A percentile compares a stretch with the other conserved stretches of the same genome.
These are phyloP conservation scores for Cryptosporidium meleagridis DNA, from an alignment of 169 alveolate genomes.

Conservation along the genomic window DNA sequence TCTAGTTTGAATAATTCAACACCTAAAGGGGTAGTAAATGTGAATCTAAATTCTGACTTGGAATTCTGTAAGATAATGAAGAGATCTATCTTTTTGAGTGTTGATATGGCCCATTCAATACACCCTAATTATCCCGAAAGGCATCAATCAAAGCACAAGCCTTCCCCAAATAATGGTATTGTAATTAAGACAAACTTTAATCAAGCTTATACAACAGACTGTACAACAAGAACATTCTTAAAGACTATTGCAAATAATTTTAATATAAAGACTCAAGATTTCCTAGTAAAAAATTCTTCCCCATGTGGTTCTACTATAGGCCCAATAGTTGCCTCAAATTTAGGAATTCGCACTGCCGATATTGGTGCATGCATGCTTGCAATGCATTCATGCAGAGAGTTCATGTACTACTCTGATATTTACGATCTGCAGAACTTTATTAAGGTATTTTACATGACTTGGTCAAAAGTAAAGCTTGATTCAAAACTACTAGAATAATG, in stretches of 20 bases:
- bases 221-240: constrained; percentile 86
- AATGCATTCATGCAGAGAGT: constrained; percentile 96
- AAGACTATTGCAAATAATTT: constrained; percentile 84
- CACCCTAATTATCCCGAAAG: constrained; percentile 96
- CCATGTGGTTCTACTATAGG: constrained; percentile 98
- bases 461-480: constrained; percentile 53
- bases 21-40: background rate
- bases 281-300: constrained; percentile 92
- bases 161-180: constrained; percentile 91
- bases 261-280: constrained; percentile 90
- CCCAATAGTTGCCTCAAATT: constrained; percentile 90
- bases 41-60: constrained; percentile 67
- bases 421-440: constrained; percentile 31
- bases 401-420: constrained; percentile 76
- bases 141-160: constrained; percentile 89
- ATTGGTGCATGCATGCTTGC: constrained; percentile 96
- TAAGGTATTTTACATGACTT: constrained; percentile 24
- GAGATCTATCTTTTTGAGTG: constrained; percentile 84
- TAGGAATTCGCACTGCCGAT: constrained; percentile 93
- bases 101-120: constrained; percentile 97
- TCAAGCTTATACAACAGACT: constrained; percentile 92
- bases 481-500: constrained; percentile 31
- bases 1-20: background rate
- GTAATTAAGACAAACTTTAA: constrained; percentile 91
- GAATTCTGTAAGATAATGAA: constrained; percentile 79